A percentile compares a stretch with the other conserved stretches of the same genome.
Evolutionary conservation across 108 stramenopile species (phyloP).

Genomic region (Skeletonema menzelii): DNA sequence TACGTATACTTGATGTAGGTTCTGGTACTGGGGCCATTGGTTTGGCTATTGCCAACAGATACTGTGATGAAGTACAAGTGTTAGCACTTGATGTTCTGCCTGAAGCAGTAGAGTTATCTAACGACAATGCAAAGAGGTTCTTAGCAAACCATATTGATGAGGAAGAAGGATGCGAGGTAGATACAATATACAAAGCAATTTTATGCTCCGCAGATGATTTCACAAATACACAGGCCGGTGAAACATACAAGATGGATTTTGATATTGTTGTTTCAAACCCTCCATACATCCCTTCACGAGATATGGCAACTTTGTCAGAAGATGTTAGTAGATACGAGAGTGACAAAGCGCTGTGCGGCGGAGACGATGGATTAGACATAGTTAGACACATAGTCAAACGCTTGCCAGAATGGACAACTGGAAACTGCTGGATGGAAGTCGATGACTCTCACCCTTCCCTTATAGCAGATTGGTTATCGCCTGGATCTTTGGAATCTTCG

Average conservation of each 20-base stretch:
- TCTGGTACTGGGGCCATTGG: slow-evolving; percentile 95
- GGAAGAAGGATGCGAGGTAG: background rate
- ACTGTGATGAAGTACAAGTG: slow-evolving; percentile 50
- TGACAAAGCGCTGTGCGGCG: slow-evolving; percentile 82
- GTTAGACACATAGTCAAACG: slow-evolving; percentile 71
- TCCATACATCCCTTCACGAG: slow-evolving; percentile 88
- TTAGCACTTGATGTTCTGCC: slow-evolving; percentile 81
- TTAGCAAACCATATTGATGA: slow-evolving; percentile 21
- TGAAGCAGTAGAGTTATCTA: slow-evolving; percentile 76
- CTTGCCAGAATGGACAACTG: slow-evolving; percentile 53
- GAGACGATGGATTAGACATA: slow-evolving; percentile 91
- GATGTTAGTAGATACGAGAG: slow-evolving; percentile 84
- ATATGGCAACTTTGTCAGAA: slow-evolving; percentile 64
- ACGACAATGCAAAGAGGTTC: slow-evolving; percentile 70
- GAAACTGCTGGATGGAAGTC: slow-evolving; percentile 87
- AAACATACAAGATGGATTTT: slow-evolving; percentile 51
- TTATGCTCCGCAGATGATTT: slow-evolving; percentile 59
- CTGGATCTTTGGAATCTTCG: slow-evolving; percentile 21
- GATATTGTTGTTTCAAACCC: slow-evolving; percentile 95
- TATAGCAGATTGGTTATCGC: slow-evolving; percentile 41
- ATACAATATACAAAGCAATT: slow-evolving; percentile 34
- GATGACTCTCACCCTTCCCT: slow-evolving; percentile 78
- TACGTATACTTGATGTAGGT: slow-evolving; percentile 89
- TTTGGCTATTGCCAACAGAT: slow-evolving; percentile 66
- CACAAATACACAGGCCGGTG: slow-evolving; percentile 13